Evolutionary conservation across 2,329 filamentous ascomycete genomes (phyloP).

Genomic region (Pseudogymnoascus sp.): DNA sequence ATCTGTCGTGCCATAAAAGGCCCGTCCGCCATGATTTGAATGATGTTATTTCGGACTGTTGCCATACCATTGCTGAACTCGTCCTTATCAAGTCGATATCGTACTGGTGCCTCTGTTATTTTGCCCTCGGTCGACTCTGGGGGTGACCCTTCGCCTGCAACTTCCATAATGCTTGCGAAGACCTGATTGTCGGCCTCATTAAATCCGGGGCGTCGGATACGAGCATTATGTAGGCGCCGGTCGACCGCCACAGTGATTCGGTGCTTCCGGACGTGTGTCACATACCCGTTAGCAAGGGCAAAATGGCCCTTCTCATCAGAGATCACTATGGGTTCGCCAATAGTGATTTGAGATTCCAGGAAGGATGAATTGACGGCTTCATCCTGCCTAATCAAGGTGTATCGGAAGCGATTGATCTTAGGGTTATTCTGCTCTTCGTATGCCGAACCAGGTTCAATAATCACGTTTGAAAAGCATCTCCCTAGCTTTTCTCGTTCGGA

Average conservation of each 20-base stretch:
- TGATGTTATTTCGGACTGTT: constrained; percentile 83
- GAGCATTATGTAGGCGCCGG: constrained; percentile 76
- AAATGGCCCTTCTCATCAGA: constrained; percentile 95
- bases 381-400: constrained; percentile 70
- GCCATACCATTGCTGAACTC: constrained; percentile 99
- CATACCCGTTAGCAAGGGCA: constrained; percentile 85
- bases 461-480: constrained; percentile 80
- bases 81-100: constrained; percentile 90
- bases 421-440: constrained; percentile 59
- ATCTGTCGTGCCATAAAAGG: constrained; percentile 63
- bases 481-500: constrained; percentile 78
- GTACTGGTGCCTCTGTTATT: constrained; percentile 46
- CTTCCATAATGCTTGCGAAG: constrained; percentile 88
- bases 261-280: constrained; percentile 65
- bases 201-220: constrained; percentile 68
- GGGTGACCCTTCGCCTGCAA: constrained; percentile 48
- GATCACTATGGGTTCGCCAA: constrained; percentile 90
- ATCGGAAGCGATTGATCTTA: constrained; percentile 87
- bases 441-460: constrained; percentile 70
- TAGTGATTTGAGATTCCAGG: constrained; percentile 75
- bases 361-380: constrained; percentile 64
- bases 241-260: constrained; percentile 85
- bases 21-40: constrained; percentile 81
- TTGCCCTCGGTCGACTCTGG: constrained; percentile 44
- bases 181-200: constrained; percentile 69